Percentiles rank a stretch among this genome's conserved stretches.
Evolutionary conservation across 2,329 filamentous ascomycete species (phyloP).

Genomic region (Diaporthe sp.): DNA sequence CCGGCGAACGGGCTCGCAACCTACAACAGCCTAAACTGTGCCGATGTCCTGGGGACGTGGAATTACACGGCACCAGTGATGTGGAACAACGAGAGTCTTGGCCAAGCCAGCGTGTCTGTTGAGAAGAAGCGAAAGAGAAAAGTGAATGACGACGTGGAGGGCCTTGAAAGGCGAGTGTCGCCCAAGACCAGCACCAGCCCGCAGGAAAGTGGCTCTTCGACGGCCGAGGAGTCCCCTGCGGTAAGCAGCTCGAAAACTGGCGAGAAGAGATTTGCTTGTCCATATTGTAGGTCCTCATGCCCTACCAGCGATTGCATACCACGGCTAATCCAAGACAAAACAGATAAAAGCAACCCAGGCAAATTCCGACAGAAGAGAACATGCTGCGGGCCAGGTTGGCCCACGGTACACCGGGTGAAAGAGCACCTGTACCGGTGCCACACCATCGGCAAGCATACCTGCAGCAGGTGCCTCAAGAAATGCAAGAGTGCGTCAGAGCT

Average conservation of each 20-base stretch:
- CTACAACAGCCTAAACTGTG: constrained; percentile 37
- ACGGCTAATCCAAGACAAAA: not conserved
- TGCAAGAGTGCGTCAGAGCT: constrained; percentile 42
- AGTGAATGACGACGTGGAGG: constrained; percentile 25
- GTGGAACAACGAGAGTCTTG: constrained; percentile 21
- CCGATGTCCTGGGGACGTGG: constrained; percentile 37
- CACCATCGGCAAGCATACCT: constrained; percentile 43
- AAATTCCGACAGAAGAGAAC: constrained; percentile 42
- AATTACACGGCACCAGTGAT: constrained; percentile 40
- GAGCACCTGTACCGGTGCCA: constrained; percentile 42
- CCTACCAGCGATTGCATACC: not conserved
- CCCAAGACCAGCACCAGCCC: constrained; percentile 36
- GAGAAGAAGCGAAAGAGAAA: constrained; percentile 40
- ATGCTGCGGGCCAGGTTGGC: constrained; percentile 43
- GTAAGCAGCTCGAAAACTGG: constrained; percentile 9
- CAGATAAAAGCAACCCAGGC: constrained; percentile 41
- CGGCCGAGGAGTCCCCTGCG: constrained; percentile 32
- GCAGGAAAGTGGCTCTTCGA: constrained; percentile 31
- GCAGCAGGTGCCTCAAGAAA: constrained; percentile 40
- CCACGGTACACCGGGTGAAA: constrained; percentile 42
- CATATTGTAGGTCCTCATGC: constrained; percentile 30
- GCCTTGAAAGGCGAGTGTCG: constrained; percentile 35
- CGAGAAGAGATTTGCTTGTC: constrained; percentile 42
- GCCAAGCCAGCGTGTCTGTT: not conserved
- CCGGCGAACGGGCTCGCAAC: not conserved